Evolutionary conservation across 2,329 filamentous ascomycete genomes (phyloP).

Genomic region (Ophiostoma sp.): DNA sequence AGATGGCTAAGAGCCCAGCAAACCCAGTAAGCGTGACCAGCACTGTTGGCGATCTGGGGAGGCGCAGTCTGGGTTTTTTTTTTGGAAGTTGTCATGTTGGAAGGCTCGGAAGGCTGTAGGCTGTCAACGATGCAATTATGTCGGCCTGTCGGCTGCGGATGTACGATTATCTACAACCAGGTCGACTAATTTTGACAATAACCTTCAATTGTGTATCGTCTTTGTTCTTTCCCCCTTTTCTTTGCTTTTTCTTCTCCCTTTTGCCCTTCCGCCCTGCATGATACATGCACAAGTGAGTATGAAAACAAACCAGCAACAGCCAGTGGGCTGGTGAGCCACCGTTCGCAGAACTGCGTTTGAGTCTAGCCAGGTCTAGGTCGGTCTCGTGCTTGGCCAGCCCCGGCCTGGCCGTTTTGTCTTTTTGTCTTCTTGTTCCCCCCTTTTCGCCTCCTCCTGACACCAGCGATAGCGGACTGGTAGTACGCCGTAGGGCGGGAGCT

Average conservation of each 20-base stretch:
- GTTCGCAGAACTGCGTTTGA: neutral
- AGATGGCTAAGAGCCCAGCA: neutral
- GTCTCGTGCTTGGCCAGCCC: conserved; percentile 4
- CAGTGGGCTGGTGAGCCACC: neutral
- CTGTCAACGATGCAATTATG: neutral
- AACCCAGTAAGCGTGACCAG: neutral
- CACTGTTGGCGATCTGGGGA: neutral
- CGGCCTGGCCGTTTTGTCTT: neutral
- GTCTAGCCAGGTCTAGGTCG: conserved; percentile 13
- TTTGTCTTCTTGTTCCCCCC: neutral
- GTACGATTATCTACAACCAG: neutral
- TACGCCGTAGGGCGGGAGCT: neutral
- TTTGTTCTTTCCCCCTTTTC: neutral
- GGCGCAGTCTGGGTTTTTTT: neutral
- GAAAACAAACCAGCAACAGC: neutral
- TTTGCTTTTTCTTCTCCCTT: neutral
- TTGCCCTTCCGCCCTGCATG: neutral
- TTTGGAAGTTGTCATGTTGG: neutral
- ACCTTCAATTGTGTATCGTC: neutral
- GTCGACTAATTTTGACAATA: neutral
- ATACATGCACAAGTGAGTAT: neutral
- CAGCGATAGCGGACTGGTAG: neutral
- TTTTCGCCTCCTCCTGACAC: conserved; percentile 15
- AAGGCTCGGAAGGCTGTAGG: neutral
- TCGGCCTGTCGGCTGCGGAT: neutral